Base-by-base conservation (phyloP, 202 grass and related monocot species). In the Musa balbisiana region DNA sequence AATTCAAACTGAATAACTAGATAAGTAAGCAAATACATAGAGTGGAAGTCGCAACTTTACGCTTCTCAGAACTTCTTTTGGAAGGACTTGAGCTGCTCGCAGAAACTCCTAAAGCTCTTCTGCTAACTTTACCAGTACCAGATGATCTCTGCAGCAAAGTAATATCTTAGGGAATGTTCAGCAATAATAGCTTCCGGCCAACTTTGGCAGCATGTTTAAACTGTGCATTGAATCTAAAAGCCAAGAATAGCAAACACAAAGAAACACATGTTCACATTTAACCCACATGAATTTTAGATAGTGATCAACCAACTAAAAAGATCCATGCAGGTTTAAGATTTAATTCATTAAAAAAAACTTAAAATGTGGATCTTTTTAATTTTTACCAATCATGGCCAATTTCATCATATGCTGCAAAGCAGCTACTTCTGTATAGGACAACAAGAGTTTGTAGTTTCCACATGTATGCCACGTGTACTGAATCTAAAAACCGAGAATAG, bases 41-140 rank as follows among this genome's bases (percentile, higher is more conserved):
- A 78, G 81, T 72, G 65, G 92, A 91, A 74, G 64, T 60, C 14
- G 90, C 82, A 78, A 84, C 78, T 83, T 91, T 94, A 69, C 85
- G 94, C 81, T 86, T 97, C 62, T 97, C 89, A 76, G 87, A 92
- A 77, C 83, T 55, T 80, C 90, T 82, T 92, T 89, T 93, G 64
- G 92, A 87, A 77, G 84, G 67, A 80, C 66, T 84, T 26, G 87
- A 80, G 78, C 80, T 87, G 64, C 62, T 85, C 84, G 86, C 77
- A 75, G 84, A 65, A 69, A 88, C 80, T 80, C 88, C 83, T 49
- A 72, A 64, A 79, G 82, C 74, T 87, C 88, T 92, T 92, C 86
- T 99, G 75, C 75, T 75, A 83, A 84, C 69, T 82, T 89, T 92
- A 73, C 75, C 71, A 71, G 81, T 80, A 84, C 82, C 87, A 79